A percentile compares a stretch with the other conserved stretches of the same genome.
Evolutionary conservation across 2,329 filamentous ascomycete genomes (phyloP).

Genomic region (Pestalotiopsis sp.): DNA sequence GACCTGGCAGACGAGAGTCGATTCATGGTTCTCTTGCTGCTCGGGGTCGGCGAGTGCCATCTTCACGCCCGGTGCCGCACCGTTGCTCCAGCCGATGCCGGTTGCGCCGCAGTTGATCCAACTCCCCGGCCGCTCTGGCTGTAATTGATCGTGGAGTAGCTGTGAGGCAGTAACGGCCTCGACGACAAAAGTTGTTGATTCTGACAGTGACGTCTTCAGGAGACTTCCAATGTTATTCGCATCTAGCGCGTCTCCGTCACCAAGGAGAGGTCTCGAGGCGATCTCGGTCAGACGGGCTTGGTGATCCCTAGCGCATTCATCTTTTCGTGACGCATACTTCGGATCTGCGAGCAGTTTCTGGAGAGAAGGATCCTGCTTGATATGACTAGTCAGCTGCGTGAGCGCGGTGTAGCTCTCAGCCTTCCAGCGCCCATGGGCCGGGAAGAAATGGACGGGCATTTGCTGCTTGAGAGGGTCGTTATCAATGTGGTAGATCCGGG

Average conservation of each 20-base stretch:
- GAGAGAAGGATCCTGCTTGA: slow-evolving; percentile 19
- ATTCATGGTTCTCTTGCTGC: slow-evolving; percentile 45
- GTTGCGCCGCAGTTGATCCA: slow-evolving; percentile 85
- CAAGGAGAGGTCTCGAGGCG: slow-evolving; percentile 20
- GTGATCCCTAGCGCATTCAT: slow-evolving; percentile 19
- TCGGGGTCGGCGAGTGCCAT: slow-evolving; percentile 60
- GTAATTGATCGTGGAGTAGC: slow-evolving; percentile 72
- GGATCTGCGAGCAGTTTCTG: slow-evolving; percentile 21
- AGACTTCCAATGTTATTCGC: slow-evolving; percentile 25
- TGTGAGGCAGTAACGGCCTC: slow-evolving; percentile 76
- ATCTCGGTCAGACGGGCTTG: slow-evolving; percentile 25
- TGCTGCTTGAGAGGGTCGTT: slow-evolving; percentile 68
- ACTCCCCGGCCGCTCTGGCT: slow-evolving; percentile 66
- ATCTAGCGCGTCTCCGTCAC: slow-evolving; percentile 23
- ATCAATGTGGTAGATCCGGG: slow-evolving; percentile 67
- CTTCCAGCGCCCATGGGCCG: slow-evolving; percentile 52
- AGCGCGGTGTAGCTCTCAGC: slow-evolving; percentile 50
- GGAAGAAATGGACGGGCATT: slow-evolving; percentile 61
- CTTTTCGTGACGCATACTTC: slow-evolving; percentile 30
- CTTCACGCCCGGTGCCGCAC: slow-evolving; percentile 72
- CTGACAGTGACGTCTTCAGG: slow-evolving; percentile 22
- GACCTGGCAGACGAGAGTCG: slow-evolving; percentile 47
- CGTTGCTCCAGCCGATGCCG: slow-evolving; percentile 80
- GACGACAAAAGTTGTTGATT: slow-evolving; percentile 69
- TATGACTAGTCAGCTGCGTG: slow-evolving; percentile 30